These are phyloP conservation scores for Cercophora scortea DNA, from an alignment of 495 filamentous ascomycete genomes.

Conservation along the genomic window DNA sequence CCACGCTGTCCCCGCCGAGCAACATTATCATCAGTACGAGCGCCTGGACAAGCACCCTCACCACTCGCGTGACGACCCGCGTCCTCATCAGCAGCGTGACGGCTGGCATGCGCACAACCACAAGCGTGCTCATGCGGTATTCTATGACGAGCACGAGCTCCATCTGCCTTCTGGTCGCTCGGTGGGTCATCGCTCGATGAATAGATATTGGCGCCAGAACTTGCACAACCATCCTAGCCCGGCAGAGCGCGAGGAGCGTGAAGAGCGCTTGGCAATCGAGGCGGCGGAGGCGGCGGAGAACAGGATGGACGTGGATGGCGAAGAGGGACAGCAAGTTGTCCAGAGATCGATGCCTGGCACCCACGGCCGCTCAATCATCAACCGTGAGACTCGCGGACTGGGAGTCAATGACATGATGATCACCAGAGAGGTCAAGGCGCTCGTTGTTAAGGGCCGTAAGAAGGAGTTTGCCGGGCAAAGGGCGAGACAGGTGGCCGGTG, in stretches of 20 bases:
- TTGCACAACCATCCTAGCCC: constrained; percentile 69
- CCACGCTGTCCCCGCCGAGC: constrained; percentile 60
- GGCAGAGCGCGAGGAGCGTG: constrained; percentile 53
- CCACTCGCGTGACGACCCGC: constrained; percentile 54
- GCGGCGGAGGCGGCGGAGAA: constrained; percentile 21
- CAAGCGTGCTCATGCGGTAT: constrained; percentile 58
- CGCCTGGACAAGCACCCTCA: constrained; percentile 55
- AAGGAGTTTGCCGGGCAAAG: constrained; percentile 17
- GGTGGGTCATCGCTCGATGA: constrained; percentile 84
- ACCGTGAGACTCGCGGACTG: constrained; percentile 18
- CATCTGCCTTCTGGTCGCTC: constrained; percentile 85
- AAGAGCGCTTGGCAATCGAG: constrained; percentile 46
- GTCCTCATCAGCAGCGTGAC: constrained; percentile 59
- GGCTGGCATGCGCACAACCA: constrained; percentile 69
- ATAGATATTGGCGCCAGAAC: constrained; percentile 87
- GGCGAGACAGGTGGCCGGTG: constrained; percentile 7
- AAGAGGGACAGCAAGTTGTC: constrained; percentile 3
- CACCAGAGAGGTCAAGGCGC: constrained; percentile 4
- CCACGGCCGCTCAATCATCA: constrained; percentile 15
- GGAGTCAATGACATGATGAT: constrained; percentile 8
- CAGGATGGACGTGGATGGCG: constrained; percentile 18
- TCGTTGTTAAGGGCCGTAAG: constrained; percentile 18
- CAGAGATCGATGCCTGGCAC: neutral
- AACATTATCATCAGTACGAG: constrained; percentile 51
- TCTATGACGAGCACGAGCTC: constrained; percentile 85